These are phyloP conservation scores for Tulasnella sp. DNA, from an alignment of 768 basidiomycete genomes.

Conservation along the genomic window DNA sequence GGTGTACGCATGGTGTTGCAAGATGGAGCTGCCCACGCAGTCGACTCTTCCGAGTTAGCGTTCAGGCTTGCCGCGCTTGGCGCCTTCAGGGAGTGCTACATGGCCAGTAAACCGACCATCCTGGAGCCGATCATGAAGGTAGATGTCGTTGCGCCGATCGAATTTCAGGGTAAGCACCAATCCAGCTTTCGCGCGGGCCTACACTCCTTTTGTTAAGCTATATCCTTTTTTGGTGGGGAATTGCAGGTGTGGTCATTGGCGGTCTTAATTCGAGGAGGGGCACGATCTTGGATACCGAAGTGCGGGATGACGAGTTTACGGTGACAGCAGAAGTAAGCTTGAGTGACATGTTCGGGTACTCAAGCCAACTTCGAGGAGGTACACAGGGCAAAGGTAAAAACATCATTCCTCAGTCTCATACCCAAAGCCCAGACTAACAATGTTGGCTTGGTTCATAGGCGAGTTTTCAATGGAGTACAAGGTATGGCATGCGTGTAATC, in stretches of 20 bases:
- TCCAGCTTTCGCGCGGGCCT: not conserved
- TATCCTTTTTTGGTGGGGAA: not conserved
- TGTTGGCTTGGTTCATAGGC: conserved; percentile 21
- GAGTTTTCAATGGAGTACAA: conserved; percentile 48
- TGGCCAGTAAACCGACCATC: conserved; percentile 63
- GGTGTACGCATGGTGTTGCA: conserved; percentile 80
- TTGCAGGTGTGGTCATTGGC: conserved; percentile 74
- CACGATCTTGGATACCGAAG: conserved; percentile 90
- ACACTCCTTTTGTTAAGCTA: no score
- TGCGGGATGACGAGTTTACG: conserved; percentile 94
- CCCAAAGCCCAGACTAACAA: conserved; percentile 26
- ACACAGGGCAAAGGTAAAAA: conserved; percentile 97
- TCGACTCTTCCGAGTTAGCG: conserved; percentile 94
- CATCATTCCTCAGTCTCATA: conserved; percentile 42
- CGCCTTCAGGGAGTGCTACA: conserved; percentile 86
- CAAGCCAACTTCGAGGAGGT: conserved; percentile 79
- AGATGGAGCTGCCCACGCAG: conserved; percentile 86
- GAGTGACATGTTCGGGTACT: conserved; percentile 99
- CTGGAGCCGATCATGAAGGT: conserved; percentile 99
- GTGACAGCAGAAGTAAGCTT: conserved; percentile 82
- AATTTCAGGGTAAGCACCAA: conserved; percentile 59
- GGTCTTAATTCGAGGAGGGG: conserved; percentile 87
- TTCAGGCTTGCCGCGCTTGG: conserved; percentile 86
- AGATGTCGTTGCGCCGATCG: conserved; percentile 88
- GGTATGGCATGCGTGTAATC: conserved; percentile 32